phyloP scores from a whole-genome alignment of 2,329 filamentous ascomycete genomes.

The Intubia oerlemansii region DNA sequence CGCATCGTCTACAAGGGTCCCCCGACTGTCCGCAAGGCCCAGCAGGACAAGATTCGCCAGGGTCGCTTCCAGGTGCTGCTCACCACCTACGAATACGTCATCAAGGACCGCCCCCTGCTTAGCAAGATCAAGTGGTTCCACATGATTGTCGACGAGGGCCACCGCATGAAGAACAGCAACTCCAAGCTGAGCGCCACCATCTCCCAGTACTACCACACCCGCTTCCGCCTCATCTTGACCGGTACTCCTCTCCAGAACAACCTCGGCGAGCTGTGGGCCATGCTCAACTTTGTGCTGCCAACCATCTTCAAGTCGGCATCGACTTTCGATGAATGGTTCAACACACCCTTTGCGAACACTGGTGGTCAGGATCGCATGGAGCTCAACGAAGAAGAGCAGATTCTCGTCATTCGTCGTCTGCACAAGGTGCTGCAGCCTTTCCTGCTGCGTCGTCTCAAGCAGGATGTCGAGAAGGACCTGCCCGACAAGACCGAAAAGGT shows the following conservation, averaged over 20 bases:
- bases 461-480: slow-evolving; percentile 96
- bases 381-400: slow-evolving; percentile 95
- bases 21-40: slow-evolving; percentile 66
- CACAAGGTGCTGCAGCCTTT: slow-evolving; percentile 96
- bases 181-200: slow-evolving; percentile 93
- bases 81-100: slow-evolving; percentile 98
- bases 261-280: slow-evolving; percentile 82
- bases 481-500: slow-evolving; percentile 98
- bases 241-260: slow-evolving; percentile 97
- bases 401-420: slow-evolving; percentile 91
- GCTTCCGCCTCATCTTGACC: slow-evolving; percentile 89
- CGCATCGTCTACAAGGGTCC: slow-evolving; percentile 96
- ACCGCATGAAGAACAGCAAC: slow-evolving; percentile 97
- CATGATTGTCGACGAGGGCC: slow-evolving; percentile 99
- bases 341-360: slow-evolving; percentile 96
- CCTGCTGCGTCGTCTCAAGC: slow-evolving; percentile 94
- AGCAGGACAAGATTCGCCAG: slow-evolving; percentile 84
- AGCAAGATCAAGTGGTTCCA: slow-evolving; percentile 99
- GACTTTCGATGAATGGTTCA: slow-evolving; percentile 99
- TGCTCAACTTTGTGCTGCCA: slow-evolving; percentile 94
- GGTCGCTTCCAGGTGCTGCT: slow-evolving; percentile 90
- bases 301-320: slow-evolving; percentile 99
- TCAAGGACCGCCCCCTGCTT: slow-evolving; percentile 87
- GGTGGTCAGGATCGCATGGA: slow-evolving; percentile 98
- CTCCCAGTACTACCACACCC: slow-evolving; percentile 82